Base-by-base conservation (phyloP, 73 alveolate species). In the Paramecium pentaurelia region DNA sequence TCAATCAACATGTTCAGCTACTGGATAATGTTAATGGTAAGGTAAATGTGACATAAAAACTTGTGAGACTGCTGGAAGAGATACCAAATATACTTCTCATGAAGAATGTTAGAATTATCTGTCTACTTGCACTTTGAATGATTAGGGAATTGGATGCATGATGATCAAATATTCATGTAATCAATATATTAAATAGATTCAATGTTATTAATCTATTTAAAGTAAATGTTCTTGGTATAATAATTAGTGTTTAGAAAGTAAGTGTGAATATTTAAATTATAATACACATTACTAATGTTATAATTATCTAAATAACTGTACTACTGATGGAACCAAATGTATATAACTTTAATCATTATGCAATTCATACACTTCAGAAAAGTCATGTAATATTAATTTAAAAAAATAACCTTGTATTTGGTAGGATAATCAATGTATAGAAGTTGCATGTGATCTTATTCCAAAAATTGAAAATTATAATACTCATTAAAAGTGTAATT, bases 81-180 rank as follows among this genome's bases (percentile, higher is more conserved):
- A 64, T 64, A 6, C 28, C 1, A 8, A 64, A 11, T 42, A 64
- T 73, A 73, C 18, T 12, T 6, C 6, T 16, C 58, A 73, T 36
- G 3, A 2, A 14, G 87, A 37, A 1, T 73, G 87, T 73, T n/a
- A 2, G 3, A 36, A 32, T 73, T 73, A 73, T 73, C 0, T 73
- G 34, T 1, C 38, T 12, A 59, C 16, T 34, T 73, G 87, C 37
- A 40, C 60, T 16, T 20, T 73, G 6, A 12, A 32, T 73, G 58
- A 73, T 37, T 12, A 34, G 8, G 87, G 87, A 37, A 37, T 73
- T 12, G 87, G 87, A 12, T 73, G 87, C 37, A 73, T 73, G 87
- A 37, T 14, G 10, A 73, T 73, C 3, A 34, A 34, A 73, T 12
- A 73, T n/a, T 4, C 30, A 8, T 73, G 87, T 16, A 14, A 34